Evolutionary conservation across 2,329 filamentous ascomycete species (phyloP), one percentile per base, ranked within the genome.

Genomic region (Pseudopithomyces chartarum): DNA sequence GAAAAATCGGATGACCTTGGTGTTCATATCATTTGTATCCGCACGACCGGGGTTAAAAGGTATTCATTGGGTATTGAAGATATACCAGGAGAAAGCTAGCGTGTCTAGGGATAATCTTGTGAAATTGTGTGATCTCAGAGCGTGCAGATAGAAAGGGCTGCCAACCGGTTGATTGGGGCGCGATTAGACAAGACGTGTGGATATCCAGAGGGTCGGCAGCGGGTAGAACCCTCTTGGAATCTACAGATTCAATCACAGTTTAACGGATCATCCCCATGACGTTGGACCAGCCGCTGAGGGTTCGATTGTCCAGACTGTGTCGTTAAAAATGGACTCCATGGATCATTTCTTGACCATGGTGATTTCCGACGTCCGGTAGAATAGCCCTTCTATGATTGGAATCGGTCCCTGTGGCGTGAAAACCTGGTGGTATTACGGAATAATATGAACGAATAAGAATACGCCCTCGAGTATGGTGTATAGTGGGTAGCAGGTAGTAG

Each of bases 351-450:
- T 22, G 8, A n/a, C 6, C 43, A 2, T 13, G 44, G 29, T 34
- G 6, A 47, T 19, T 11, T 17, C 29, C 10, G 13, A 20, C 17
- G 23, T 17, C 10, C 12, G 20, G 15, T 39, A 15, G 33, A 44
- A n/a, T n/a, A 38, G 17, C 29, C 17, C 23, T n/a, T 50, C 15
- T 32, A 34, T 23, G 29, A 44, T 39, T 15, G 29, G 39, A 23
- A 34, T 55, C 52, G 46, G 48, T 36, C 36, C 34, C 22, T 19
- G 45, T 56, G 54, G 46, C 54, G 49, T 52, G 46, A 59, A 34
- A 22, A 6, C 19, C 3, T 34, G 15, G n/a, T 46, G n/a, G 29
- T 11, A 46, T 46, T 17, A 34, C 26, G 15, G 20, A 45, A 12
- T 12, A 8, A 11, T 29, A 19, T 17, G 32, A 26, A 39, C 34